Evolutionary conservation across 768 basidiomycete genomes (phyloP), one percentile per base, ranked within the genome.

Genomic region (Lactifluus subvellereus): DNA sequence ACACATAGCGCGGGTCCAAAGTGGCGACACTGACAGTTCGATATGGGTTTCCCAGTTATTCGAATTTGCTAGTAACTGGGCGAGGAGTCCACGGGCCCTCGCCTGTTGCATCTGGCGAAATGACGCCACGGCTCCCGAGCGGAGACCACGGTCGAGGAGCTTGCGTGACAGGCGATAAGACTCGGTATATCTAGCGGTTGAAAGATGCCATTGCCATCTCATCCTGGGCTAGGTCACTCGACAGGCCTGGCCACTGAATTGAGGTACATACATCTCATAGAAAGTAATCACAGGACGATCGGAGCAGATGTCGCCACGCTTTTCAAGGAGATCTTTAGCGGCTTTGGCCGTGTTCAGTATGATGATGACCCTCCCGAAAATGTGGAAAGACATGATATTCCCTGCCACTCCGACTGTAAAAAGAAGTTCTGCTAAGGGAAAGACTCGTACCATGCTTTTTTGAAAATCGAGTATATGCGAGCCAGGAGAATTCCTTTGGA

Each of bases 271-370:
- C 64, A 65, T 63, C 9, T 58, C 56, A 14, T 48, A 33, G 32
- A 65, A 32, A n/a, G 60, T 49, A 32, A 40, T 33, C 14, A 3
- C 20, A 5, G 55, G 42, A 13, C 64, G 61, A 35, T 58, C 60
- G 5, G 56, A 57, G 51, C 47, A 65, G 30, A 38, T 79, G 27
- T 77, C 67, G 54, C 82, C 78, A 57, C 80, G 75, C 68, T 78
- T 83, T 45, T 84, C 82, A 32, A 86, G 73, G 32, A 86, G 71
- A 61, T 80, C 82, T 9, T 74, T 74, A 35, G 78, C 75, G 3
- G 76, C 77, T 64, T 77, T 73, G 64, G 74, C 61, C 59, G 77
- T 77, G 69, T 79, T 82, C 45, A 85, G 71, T 56, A 86, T 72
- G 56, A 85, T 65, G 69, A 82, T 77, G 9, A 77, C 75, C 57